These are phyloP conservation scores for Bipolaris oryzae DNA, from an alignment of 2,329 filamentous ascomycete species.

Conservation along the genomic window DNA sequence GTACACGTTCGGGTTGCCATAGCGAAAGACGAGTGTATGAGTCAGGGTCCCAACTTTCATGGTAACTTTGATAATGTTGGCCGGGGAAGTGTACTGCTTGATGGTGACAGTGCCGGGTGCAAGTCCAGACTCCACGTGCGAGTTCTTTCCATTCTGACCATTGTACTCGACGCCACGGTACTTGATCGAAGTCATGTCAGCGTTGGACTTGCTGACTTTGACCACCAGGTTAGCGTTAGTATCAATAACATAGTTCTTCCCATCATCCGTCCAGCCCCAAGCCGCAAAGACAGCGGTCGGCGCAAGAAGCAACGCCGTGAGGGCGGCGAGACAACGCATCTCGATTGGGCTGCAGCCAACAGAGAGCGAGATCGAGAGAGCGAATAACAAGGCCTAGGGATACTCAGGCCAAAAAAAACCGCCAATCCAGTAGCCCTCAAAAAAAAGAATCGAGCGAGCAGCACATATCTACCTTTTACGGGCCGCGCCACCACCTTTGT, in stretches of 20 bases:
- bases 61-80: slow-evolving; percentile 61
- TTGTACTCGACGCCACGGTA: slow-evolving; percentile 62
- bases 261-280: slow-evolving; percentile 51
- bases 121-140: slow-evolving; percentile 63
- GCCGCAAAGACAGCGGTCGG: slow-evolving; percentile 45
- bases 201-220: slow-evolving; percentile 53
- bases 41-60: slow-evolving; percentile 62
- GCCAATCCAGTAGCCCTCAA: not conserved
- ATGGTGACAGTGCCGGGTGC: slow-evolving; percentile 61
- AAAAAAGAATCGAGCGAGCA: not conserved
- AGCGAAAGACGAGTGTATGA: slow-evolving; percentile 65
- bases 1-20: slow-evolving; percentile 62
- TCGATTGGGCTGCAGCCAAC: slow-evolving; percentile 1
- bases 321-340: slow-evolving; percentile 24
- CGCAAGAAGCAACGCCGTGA: slow-evolving; percentile 27
- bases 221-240: slow-evolving; percentile 35
- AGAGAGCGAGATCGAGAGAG: not conserved
- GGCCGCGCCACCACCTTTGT: not conserved
- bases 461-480: not conserved
- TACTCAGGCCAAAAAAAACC: not conserved
- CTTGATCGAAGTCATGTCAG: slow-evolving; percentile 67
- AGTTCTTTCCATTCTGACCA: slow-evolving; percentile 49
- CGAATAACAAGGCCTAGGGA: not conserved
- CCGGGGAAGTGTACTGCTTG: slow-evolving; percentile 30
- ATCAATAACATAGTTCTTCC: slow-evolving; percentile 49